Conservation (phyloP, 768 basidiomycete species). For the Suillus variegatus region DNA sequence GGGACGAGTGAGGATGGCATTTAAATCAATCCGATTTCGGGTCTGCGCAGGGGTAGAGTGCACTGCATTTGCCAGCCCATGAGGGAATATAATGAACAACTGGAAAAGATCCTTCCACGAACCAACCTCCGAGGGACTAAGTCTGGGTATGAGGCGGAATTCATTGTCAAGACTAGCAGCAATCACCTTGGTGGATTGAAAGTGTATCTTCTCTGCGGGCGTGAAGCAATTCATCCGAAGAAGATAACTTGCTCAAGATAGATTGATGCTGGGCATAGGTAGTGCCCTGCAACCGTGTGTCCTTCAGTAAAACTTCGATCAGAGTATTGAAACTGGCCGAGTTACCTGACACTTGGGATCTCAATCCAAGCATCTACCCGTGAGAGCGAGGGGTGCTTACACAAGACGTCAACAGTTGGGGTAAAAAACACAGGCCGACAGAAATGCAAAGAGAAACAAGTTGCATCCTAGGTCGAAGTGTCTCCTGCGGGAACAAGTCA, state of each 20-base stretch:
- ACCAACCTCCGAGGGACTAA: constrained; percentile 35
- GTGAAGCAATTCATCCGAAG: constrained; percentile 39
- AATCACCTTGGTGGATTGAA: constrained; percentile 34
- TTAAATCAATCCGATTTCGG: constrained; percentile 18
- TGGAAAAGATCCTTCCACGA: constrained; percentile 43
- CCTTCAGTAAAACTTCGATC: constrained; percentile 49
- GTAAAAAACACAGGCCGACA: constrained; percentile 57
- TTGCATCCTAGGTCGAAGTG: constrained; percentile 42
- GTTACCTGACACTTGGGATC: constrained; percentile 32
- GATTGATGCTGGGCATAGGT: constrained; percentile 67
- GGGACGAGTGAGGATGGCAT: no score
- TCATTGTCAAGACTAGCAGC: constrained; percentile 39
- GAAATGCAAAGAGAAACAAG: constrained; percentile 63
- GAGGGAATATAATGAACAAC: constrained; percentile 66
- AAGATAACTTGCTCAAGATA: constrained; percentile 54
- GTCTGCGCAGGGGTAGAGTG: constrained; percentile 12
- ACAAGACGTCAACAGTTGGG: constrained; percentile 45
- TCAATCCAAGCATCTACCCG: constrained; percentile 44
- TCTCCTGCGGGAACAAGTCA: constrained; percentile 55
- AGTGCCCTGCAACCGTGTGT: constrained; percentile 53
- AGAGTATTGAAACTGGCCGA: constrained; percentile 57
- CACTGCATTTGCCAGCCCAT: constrained; percentile 43
- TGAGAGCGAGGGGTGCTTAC: constrained; percentile 26
- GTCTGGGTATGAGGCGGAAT: constrained; percentile 36
- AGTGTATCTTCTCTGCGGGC: constrained; percentile 46